phyloP scores from a whole-genome alignment of 2,329 filamentous ascomycete genomes.

The Colletotrichum gloeosporioides region DNA sequence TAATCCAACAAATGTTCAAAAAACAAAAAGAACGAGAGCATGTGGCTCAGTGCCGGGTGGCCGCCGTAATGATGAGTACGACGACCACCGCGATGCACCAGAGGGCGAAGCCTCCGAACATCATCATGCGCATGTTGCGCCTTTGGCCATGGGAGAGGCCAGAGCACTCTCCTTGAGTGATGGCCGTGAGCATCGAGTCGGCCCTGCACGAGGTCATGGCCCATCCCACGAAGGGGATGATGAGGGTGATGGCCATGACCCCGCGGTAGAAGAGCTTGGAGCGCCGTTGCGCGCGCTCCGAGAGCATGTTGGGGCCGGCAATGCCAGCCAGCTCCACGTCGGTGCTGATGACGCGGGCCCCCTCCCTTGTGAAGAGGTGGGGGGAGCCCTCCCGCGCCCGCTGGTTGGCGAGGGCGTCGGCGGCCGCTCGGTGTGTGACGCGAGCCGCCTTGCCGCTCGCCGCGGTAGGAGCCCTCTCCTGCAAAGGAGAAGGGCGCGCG shows the following conservation, averaged over 20 bases:
- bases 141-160: conserved; percentile 10
- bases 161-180: conserved; percentile 16
- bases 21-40: neutral
- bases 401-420: conserved; percentile 3
- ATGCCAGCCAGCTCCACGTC: conserved; percentile 18
- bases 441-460: neutral
- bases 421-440: neutral
- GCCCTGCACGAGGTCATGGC: neutral
- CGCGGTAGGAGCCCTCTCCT: neutral
- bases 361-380: neutral
- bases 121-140: conserved; percentile 11
- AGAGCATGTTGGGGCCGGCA: neutral
- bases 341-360: neutral
- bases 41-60: neutral
- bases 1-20: neutral
- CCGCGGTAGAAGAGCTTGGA: neutral
- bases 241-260: neutral
- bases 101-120: conserved; percentile 4
- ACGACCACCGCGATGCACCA: neutral
- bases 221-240: conserved; percentile 2
- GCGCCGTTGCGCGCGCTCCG: neutral
- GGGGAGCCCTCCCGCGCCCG: neutral
- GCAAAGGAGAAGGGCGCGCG: neutral
- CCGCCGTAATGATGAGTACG: neutral
- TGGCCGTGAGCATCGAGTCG: neutral